These are phyloP conservation scores for Pythium phragmiticola DNA, from an alignment of 352 stramenopile genomes.

Conservation along the genomic window DNA sequence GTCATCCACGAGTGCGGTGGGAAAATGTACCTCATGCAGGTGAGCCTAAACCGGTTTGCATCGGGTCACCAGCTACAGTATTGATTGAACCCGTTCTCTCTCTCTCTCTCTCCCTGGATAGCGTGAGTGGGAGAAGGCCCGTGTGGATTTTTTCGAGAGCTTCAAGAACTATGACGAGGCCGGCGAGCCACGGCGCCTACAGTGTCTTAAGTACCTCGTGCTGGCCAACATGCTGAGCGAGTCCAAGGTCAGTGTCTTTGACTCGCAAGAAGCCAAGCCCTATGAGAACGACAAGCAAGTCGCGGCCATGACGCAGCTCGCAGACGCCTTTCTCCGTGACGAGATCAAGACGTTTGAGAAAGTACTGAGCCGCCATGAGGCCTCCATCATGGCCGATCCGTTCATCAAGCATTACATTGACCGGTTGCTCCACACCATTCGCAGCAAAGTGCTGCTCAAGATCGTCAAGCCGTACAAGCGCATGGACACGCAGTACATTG, in stretches of 20 bases:
- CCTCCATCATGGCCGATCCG: slow-evolving; percentile 92
- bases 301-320: slow-evolving; percentile 94
- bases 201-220: slow-evolving; percentile 95
- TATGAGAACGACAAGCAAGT: slow-evolving; percentile 96
- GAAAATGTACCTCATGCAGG: slow-evolving; percentile 96
- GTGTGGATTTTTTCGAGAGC: slow-evolving; percentile 93
- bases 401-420: slow-evolving; percentile 96
- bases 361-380: slow-evolving; percentile 85
- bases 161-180: slow-evolving; percentile 97
- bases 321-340: slow-evolving; percentile 93
- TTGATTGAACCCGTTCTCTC: too few species aligned
- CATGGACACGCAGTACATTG: slow-evolving; percentile 92
- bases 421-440: slow-evolving; percentile 93
- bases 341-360: slow-evolving; percentile 95
- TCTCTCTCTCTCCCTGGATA: slow-evolving; percentile 15
- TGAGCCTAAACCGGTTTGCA: slow-evolving; percentile 5
- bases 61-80: too few species aligned
- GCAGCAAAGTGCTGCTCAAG: slow-evolving; percentile 93
- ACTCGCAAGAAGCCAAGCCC: slow-evolving; percentile 91
- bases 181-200: slow-evolving; percentile 88
- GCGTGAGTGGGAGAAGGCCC: slow-evolving; percentile 91
- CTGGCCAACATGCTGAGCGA: slow-evolving; percentile 95
- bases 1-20: slow-evolving; percentile 94
- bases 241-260: slow-evolving; percentile 94
- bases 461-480: slow-evolving; percentile 93